These are phyloP conservation scores for Leucosporidium creatinivorum DNA, from an alignment of 768 basidiomycete genomes.

Conservation along the genomic window DNA sequence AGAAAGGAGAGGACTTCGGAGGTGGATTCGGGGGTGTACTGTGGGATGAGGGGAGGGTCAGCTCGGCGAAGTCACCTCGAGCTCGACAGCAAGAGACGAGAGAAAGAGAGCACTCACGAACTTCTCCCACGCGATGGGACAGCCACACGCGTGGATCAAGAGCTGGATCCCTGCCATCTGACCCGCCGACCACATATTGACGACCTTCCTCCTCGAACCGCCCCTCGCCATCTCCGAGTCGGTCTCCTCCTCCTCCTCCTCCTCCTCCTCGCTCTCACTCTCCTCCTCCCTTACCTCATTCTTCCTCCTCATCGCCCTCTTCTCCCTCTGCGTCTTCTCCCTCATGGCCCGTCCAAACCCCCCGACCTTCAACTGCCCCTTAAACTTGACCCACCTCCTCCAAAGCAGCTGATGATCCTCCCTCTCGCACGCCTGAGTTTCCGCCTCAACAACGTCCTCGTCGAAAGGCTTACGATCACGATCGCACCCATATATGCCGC, in stretches of 20 bases:
- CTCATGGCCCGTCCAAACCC: no score
- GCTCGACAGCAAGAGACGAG: background rate
- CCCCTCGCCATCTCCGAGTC: no score
- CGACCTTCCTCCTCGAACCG: no score
- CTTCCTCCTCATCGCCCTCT: background rate
- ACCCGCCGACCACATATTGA: no score
- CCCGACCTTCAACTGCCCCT: background rate
- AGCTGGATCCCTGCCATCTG: no score
- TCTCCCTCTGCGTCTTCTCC: background rate
- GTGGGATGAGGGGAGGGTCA: background rate
- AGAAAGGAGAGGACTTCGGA: slow-evolving; percentile 13
- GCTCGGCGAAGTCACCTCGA: background rate
- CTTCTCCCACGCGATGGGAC: no score
- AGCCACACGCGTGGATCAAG: no score
- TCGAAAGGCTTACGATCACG: no score
- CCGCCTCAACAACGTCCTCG: background rate
- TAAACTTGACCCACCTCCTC: background rate
- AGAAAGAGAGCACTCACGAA: background rate
- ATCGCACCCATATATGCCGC: slow-evolving; percentile 14
- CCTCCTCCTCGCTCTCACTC: background rate
- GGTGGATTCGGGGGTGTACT: background rate
- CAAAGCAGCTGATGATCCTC: background rate
- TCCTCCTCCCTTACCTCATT: background rate
- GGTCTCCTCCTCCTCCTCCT: background rate
- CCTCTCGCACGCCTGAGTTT: slow-evolving; percentile 9